Evolutionary conservation across 1,139 yeast genomes (phyloP), one percentile per base, ranked within the genome.

Genomic region (Blastobotrys arbuscula): DNA sequence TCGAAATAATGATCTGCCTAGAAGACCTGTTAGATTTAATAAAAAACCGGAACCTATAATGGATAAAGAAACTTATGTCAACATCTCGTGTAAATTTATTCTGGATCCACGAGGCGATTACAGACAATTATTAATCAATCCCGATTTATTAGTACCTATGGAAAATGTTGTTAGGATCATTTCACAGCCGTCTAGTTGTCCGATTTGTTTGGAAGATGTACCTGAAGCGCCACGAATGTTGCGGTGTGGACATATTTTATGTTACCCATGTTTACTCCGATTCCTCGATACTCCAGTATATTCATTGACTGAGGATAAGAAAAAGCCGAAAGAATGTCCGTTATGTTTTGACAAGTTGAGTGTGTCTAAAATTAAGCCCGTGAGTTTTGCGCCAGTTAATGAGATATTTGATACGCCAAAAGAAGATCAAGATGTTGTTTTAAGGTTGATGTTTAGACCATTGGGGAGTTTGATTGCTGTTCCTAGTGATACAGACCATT

Each of bases 201-300:
- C 98, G 0, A 92, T 94, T 34, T 94, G 99, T 64, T 72, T 92
- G 16, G 77, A 84, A 30, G 95, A 86, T 48, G 83, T 81, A 19
- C 85, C 92, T 9, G 77, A 85, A 35, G 97, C 97, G 0, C 97
- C 98, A 1, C 72, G 97, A 49, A 94, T 94, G 97, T 80, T 89
- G 30, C 77, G 82, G 16, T 94, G 99, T 69, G 98, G 99, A 2
- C 99, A 94, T 63, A 76, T 89, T 13, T 77, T 92, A 60, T 94
- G 99, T 63, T 75, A 81, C 49, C 81, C 89, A 26, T 94, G 99
- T 63, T 67, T 90, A 36, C 66, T 88, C 47, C 77, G 90, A 36
- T 78, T 86, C 59, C 69, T 88, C 48, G 86, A 79, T 38, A 78
- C 84, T 19, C 68, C 75, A 1, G 74, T 51, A 5, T 18, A 38